These are phyloP conservation scores for Saccharomycopsis sp. DNA, from an alignment of 805 yeast species.

Conservation along the genomic window DNA sequence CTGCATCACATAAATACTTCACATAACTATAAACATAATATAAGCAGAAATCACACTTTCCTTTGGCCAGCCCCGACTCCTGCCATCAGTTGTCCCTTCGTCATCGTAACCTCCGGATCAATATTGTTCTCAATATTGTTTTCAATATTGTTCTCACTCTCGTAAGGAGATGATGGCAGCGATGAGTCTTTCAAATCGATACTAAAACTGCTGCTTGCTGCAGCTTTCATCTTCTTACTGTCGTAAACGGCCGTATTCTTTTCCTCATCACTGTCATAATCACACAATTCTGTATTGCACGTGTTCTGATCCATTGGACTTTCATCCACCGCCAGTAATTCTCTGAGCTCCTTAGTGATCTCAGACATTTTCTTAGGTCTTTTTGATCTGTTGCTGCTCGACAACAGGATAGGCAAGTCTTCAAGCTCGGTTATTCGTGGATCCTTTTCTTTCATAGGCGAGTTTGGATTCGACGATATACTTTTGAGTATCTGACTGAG, in stretches of 20 bases:
- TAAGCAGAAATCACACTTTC: too few relatives aligned
- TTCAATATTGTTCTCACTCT: not conserved
- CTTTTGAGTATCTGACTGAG: constrained; percentile 6
- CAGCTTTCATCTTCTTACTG: not conserved
- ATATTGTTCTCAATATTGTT: not conserved
- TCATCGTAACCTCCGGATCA: not conserved
- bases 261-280: not conserved
- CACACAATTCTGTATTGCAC: not conserved
- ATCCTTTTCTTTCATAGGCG: constrained; percentile 3
- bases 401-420: not conserved
- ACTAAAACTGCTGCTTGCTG: not conserved
- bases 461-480: constrained; percentile 3
- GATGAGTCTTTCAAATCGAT: constrained; percentile 5
- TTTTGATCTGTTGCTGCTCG: not conserved
- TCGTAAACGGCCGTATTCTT: not conserved
- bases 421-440: constrained; percentile 1
- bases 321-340: not conserved
- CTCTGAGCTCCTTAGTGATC: not conserved
- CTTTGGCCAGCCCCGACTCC: too few relatives aligned
- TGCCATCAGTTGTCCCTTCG: too few relatives aligned
- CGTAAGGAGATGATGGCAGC: constrained; percentile 5
- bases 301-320: constrained; percentile 1
- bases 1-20: too few relatives aligned
- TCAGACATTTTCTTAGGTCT: not conserved
- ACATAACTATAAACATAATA: too few relatives aligned